A percentile compares a stretch with the other conserved stretches of the same genome.
Evolutionary conservation across 495 filamentous ascomycete genomes (phyloP).

Genomic region (Penicillium alfredii): DNA sequence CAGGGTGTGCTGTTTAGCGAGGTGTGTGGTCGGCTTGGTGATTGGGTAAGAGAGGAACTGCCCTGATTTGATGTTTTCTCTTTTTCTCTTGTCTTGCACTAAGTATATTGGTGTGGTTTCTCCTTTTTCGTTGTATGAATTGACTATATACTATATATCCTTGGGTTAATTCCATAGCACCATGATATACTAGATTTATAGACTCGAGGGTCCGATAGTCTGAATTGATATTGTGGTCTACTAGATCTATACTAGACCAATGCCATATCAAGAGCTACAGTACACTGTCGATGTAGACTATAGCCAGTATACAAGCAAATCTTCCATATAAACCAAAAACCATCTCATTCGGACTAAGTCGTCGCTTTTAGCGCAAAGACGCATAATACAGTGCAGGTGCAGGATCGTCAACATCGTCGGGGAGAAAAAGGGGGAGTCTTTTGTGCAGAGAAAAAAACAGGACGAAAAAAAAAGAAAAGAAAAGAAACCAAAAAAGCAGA

Average conservation of each 20-base stretch:
- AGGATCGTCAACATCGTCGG: conserved; percentile 16
- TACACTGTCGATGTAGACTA: too few species aligned
- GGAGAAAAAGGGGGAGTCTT: conserved; percentile 10
- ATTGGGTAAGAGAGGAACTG: conserved; percentile 33
- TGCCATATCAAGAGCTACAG: too few species aligned
- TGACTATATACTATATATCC: too few species aligned
- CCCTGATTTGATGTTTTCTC: conserved; percentile 4
- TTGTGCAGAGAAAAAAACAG: conserved; percentile 15
- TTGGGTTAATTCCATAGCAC: too few species aligned
- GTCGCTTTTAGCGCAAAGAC: conserved; percentile 1
- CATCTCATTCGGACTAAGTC: too few species aligned
- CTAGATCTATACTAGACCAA: too few species aligned
- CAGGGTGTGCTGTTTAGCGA: conserved; percentile 71
- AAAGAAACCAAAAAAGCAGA: conserved; percentile 9
- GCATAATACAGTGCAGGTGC: conserved; percentile 11
- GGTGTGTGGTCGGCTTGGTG: conserved; percentile 52
- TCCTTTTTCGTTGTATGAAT: neutral
- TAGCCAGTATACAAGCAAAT: too few species aligned
- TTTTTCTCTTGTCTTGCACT: conserved; percentile 4
- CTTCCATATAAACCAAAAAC: too few species aligned
- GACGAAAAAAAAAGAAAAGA: conserved; percentile 7
- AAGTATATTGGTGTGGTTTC: too few species aligned
- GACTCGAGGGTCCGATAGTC: too few species aligned
- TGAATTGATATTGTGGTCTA: too few species aligned
- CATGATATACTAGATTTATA: too few species aligned